Conservation (phyloP, 1,139 yeast genomes). For the Candida tetrigidarum region DNA sequence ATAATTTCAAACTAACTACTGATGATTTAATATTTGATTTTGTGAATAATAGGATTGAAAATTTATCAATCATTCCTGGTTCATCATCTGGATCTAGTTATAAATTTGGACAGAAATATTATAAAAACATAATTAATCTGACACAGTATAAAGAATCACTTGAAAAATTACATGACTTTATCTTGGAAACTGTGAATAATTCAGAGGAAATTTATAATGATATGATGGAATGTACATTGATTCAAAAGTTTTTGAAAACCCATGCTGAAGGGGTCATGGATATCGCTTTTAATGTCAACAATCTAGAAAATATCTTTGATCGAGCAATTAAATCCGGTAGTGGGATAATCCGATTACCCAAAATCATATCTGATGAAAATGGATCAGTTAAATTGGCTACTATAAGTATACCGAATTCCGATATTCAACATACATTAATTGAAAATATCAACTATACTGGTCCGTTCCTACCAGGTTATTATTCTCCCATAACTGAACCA, state of each 20-base stretch:
- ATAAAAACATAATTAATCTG: conserved; percentile 21
- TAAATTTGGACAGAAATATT: conserved; percentile 17
- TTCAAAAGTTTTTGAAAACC: conserved; percentile 46
- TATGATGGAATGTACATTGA: conserved; percentile 28
- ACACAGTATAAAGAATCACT: conserved; percentile 17
- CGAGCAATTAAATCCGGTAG: conserved; percentile 63
- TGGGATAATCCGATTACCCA: conserved; percentile 47
- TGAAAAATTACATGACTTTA: conserved; percentile 17
- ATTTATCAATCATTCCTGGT: conserved; percentile 13
- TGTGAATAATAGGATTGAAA: conserved; percentile 21
- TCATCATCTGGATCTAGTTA: too few relatives aligned
- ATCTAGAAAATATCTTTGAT: conserved; percentile 47
- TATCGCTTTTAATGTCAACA: conserved; percentile 61
- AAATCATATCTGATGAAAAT: conserved; percentile 37
- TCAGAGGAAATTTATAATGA: conserved; percentile 25
- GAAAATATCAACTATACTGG: conserved; percentile 52
- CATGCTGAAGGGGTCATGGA: conserved; percentile 86
- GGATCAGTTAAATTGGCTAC: conserved; percentile 62
- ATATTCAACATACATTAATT: conserved; percentile 70
- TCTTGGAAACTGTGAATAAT: conserved; percentile 21
- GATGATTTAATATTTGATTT: conserved; percentile 24
- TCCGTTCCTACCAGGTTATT: conserved; percentile 62
- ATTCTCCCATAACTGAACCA: conserved; percentile 11
- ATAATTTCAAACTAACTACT: conserved; percentile 21
- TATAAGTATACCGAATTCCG: conserved; percentile 60